Evolutionary conservation across 2,329 filamentous ascomycete genomes (phyloP), one percentile per base, ranked within the genome.

Genomic region (Thelonectria olida): DNA sequence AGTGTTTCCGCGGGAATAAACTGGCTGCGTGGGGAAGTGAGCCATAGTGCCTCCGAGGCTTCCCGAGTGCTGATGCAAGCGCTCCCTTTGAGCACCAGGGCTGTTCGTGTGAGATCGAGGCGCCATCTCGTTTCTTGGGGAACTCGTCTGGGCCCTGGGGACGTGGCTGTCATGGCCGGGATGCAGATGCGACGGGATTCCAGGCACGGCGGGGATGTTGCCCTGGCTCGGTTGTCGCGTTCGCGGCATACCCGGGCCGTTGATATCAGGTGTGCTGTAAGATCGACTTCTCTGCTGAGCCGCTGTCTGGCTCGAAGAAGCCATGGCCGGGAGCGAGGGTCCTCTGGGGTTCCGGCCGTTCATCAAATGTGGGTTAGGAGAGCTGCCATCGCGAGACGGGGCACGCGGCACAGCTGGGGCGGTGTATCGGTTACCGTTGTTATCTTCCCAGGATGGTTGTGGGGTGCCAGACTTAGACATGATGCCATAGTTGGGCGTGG

Each of bases 211-310:
- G 5, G 91, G 91, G 6, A 93, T 85, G 61, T 80, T 75, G 68
- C 75, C 81, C 78, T 77, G 82, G 75, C 81, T 84, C 74, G 77
- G 82, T 76, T 86, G 85, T 65, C 83, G 80, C 54, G 81, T 82
- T 65, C 88, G 83, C 73, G 84, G 82, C 49, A 84, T 84, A 65
- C 85, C 84, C 54, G 89, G 86, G 54, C 86, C 89, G 67, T 96
- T 92, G 69, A 97, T 97, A 75, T 98, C 94, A 7, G 96, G 95
- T 65, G 94, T 97, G 79, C 95, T 98, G 72, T 96, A 96, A 36
- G 94, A 97, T 66, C 96, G 88, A 79, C 92, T 90, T 67, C 93
- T 86, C 73, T 90, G 89, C 65, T 89, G 80, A 74, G 84, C 78
- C 65, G 84, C 81, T 70, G 84, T 81, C 68, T 88, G 79, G 70